These are phyloP conservation scores for Xylaria sp. DNA, from an alignment of 2,329 filamentous ascomycete species.

Conservation along the genomic window DNA sequence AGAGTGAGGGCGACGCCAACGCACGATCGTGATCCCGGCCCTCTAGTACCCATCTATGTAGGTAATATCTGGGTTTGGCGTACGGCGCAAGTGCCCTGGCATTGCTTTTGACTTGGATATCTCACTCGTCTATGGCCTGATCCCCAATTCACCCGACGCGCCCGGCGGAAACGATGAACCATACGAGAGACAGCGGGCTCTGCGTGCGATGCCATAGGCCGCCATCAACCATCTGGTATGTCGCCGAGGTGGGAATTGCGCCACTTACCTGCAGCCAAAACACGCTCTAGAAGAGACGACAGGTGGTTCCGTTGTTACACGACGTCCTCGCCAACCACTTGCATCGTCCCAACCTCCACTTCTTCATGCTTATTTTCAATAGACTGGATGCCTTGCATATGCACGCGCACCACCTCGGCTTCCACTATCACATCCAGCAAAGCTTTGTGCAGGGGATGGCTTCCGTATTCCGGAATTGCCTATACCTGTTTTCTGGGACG, in stretches of 20 bases:
- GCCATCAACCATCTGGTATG: neutral
- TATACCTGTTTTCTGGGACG: slow-evolving; percentile 13
- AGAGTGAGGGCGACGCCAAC: slow-evolving; percentile 11
- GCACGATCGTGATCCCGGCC: slow-evolving; percentile 9
- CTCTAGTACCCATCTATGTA: neutral
- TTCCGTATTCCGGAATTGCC: slow-evolving; percentile 31
- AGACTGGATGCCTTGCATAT: slow-evolving; percentile 38
- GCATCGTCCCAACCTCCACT: slow-evolving; percentile 32
- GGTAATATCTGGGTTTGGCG: too few species aligned
- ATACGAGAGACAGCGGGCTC: neutral
- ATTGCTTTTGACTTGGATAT: too few species aligned
- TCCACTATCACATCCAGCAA: slow-evolving; percentile 26
- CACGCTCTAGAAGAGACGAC: slow-evolving; percentile 33
- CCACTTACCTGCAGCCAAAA: slow-evolving; percentile 17
- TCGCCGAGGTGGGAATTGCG: slow-evolving; percentile 22
- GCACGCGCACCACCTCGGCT: slow-evolving; percentile 28
- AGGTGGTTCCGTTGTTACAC: slow-evolving; percentile 30
- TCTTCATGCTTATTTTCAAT: slow-evolving; percentile 35
- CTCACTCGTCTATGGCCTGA: slow-evolving; percentile 6
- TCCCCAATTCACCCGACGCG: slow-evolving; percentile 6
- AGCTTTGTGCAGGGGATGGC: slow-evolving; percentile 16
- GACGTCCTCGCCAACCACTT: slow-evolving; percentile 33
- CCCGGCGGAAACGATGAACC: slow-evolving; percentile 15
- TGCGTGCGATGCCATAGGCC: slow-evolving; percentile 3
- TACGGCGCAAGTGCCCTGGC: neutral